phyloP scores from a whole-genome alignment of 495 filamentous ascomycete species.

The Aspergillus asperescens region DNA sequence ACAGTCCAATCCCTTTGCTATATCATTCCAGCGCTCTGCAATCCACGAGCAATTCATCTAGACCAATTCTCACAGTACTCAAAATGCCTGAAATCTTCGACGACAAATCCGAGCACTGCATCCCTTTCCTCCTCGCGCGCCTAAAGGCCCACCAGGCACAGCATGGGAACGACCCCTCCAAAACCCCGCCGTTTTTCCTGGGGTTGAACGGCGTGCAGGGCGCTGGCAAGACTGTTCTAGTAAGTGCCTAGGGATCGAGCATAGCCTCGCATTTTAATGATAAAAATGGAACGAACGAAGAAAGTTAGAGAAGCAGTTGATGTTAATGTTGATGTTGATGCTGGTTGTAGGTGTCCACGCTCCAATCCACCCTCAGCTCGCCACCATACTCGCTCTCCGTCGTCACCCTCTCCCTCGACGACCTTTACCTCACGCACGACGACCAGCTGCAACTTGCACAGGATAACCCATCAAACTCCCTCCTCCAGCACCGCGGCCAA shows the following conservation, averaged over 20 bases:
- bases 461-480: slow-evolving; percentile 60
- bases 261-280: not conserved
- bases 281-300: too few species aligned
- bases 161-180: slow-evolving; percentile 27
- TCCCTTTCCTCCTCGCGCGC: slow-evolving; percentile 73
- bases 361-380: slow-evolving; percentile 60
- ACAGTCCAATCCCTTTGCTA: not conserved
- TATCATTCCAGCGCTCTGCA: not conserved
- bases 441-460: slow-evolving; percentile 63
- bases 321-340: not conserved
- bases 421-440: slow-evolving; percentile 75
- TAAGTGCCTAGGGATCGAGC: slow-evolving; percentile 21
- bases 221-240: slow-evolving; percentile 86
- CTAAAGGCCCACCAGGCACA: slow-evolving; percentile 48
- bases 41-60: not conserved
- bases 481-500: slow-evolving; percentile 79
- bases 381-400: slow-evolving; percentile 64
- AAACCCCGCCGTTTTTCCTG: slow-evolving; percentile 53
- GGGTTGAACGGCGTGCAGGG: slow-evolving; percentile 71
- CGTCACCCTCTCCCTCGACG: slow-evolving; percentile 80
- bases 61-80: not conserved
- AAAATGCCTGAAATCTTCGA: slow-evolving; percentile 58
- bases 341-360: slow-evolving; percentile 51
- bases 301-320: too few species aligned
- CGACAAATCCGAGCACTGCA: slow-evolving; percentile 83